phyloP scores from a whole-genome alignment of 305 asterid species.

The Solanum hybrid region DNA sequence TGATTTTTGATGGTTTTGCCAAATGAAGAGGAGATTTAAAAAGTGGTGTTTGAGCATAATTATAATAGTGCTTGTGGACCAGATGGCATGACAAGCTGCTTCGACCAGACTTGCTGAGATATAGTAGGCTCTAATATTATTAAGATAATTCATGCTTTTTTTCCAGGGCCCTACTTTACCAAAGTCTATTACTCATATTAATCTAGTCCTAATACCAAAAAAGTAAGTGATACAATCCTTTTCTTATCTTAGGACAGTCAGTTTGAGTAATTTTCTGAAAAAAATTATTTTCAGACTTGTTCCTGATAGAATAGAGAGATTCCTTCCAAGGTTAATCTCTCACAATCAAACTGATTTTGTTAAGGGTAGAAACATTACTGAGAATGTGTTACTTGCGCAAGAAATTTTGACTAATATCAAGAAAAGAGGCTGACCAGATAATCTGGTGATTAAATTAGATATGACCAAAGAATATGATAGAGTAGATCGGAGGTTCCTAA shows the following conservation, averaged over 20 bases:
- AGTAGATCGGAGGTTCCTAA: background rate
- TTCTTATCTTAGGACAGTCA: background rate
- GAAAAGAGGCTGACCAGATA: background rate
- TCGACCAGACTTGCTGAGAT: background rate
- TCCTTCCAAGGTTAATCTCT: background rate
- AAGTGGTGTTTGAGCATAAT: background rate
- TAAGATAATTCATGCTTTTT: background rate
- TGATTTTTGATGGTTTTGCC: background rate
- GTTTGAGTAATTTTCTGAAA: background rate
- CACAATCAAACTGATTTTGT: background rate
- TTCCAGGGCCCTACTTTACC: background rate
- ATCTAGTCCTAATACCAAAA: background rate
- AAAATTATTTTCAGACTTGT: background rate
- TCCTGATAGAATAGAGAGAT: background rate
- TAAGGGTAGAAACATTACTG: background rate
- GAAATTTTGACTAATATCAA: background rate
- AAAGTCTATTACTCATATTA: background rate
- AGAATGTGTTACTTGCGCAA: background rate
- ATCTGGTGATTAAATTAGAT: background rate
- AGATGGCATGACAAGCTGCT: rapidly evolving
- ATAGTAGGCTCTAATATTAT: background rate
- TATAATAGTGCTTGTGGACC: background rate
- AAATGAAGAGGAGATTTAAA: background rate
- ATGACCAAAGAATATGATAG: background rate
- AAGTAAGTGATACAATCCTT: background rate